Evolutionary conservation across 2,329 filamentous ascomycete species (phyloP), one percentile per base, ranked within the genome.

Genomic region (Exophiala viscosa): DNA sequence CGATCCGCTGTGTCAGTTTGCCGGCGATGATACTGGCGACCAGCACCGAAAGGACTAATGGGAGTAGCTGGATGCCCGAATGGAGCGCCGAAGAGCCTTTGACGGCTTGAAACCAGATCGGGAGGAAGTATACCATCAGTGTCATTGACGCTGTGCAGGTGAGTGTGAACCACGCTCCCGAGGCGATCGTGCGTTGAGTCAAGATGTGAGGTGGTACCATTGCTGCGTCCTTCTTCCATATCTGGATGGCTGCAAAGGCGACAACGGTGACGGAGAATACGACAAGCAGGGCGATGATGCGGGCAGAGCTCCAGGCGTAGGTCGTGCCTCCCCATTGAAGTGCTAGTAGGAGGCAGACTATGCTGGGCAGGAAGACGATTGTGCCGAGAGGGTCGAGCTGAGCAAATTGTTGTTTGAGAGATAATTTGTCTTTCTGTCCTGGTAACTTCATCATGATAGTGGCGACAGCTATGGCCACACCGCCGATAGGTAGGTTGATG

Each of bases 311-410:
- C 59, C 44, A 44, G 17, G 63, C 31, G 46, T 71, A 70, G 9
- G 59, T 64, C 2, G 42, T 28, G 13, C 59, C 59, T 15, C 59
- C 59, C 81, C 81, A 85, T 61, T 85, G 79, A 33, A 87, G 70
- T 0, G 82, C 82, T 5, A 86, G 69, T 3, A 86, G 66, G 31
- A 86, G 76, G 56, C 75, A 81, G 10, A 84, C 73, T 33, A 83
- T 73, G 33, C 75, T 75, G 0, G 82, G 81, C 13, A 85, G 66
- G 58, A 86, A 80, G 65, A 83, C 75, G n/a, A 79, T 62, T 9
- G 79, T 83, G 15, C 83, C 82, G 1, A 83, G 62, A 1, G 79
- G 79, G 50, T 85, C 81, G 43, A 84, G 62, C 34, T 60, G 59
- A 5, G 33, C n/a, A 10, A 67, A n/a, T 10, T 31, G 10, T 42